A percentile compares a stretch with the other conserved stretches of the same genome.
Evolutionary conservation across 371 early-diverging fungal genomes (phyloP).

Genomic region (Circinella minor): DNA sequence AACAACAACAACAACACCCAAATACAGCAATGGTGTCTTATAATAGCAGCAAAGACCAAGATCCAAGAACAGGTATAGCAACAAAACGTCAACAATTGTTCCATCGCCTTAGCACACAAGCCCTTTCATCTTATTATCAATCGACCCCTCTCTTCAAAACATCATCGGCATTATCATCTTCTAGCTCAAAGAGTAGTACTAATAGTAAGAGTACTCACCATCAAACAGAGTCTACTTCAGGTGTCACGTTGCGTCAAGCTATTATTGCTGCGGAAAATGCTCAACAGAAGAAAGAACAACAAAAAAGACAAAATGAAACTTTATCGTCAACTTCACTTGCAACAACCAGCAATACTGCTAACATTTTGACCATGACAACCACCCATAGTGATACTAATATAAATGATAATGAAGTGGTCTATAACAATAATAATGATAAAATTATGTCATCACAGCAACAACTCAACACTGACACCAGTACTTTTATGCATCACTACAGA

Average conservation of each 20-base stretch:
- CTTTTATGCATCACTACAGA: neutral
- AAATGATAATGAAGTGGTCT: neutral
- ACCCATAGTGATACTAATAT: neutral
- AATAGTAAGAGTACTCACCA: neutral
- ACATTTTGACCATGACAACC: too few relatives aligned
- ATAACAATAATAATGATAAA: neutral
- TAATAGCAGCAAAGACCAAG: neutral
- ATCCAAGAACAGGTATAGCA: neutral
- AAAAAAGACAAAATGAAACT: neutral
- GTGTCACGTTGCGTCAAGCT: neutral
- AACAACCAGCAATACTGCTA: too few relatives aligned
- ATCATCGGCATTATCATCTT: neutral
- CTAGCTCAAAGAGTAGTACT: too few relatives aligned
- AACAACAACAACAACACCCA: neutral
- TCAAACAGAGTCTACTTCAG: neutral
- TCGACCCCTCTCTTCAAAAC: neutral
- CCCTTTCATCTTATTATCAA: slow-evolving; percentile 4
- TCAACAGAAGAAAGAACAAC: neutral
- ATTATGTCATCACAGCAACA: slow-evolving; percentile 1
- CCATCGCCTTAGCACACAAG: neutral
- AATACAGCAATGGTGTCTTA: neutral
- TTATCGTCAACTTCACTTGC: neutral
- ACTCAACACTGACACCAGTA: neutral
- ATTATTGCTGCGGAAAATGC: neutral
- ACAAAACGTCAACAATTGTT: neutral